Evolutionary conservation across 2,329 filamentous ascomycete genomes (phyloP).

Genomic region (Gliomastix tumulicola): DNA sequence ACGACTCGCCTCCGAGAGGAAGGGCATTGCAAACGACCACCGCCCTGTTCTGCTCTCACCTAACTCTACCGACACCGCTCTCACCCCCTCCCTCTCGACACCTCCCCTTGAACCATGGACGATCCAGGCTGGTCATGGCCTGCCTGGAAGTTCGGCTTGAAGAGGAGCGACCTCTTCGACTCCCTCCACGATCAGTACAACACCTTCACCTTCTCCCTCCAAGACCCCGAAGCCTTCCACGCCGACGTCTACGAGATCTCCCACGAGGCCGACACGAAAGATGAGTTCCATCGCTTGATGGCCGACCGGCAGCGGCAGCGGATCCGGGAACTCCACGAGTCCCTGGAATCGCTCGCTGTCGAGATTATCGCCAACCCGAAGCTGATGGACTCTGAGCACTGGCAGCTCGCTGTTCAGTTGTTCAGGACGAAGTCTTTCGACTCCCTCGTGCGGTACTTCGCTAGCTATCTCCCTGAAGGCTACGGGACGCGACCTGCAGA

Average conservation of each 20-base stretch:
- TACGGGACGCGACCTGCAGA: slow-evolving; percentile 33
- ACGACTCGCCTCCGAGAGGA: slow-evolving; percentile 8
- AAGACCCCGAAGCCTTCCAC: slow-evolving; percentile 54
- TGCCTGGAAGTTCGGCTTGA: slow-evolving; percentile 57
- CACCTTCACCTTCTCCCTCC: slow-evolving; percentile 46
- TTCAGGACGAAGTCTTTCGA: slow-evolving; percentile 53
- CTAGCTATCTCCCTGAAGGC: slow-evolving; percentile 48
- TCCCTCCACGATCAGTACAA: slow-evolving; percentile 55
- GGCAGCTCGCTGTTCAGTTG: slow-evolving; percentile 50
- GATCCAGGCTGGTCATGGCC: slow-evolving; percentile 48
- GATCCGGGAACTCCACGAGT: slow-evolving; percentile 46
- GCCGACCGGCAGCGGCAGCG: slow-evolving; percentile 46
- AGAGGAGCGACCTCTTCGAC: slow-evolving; percentile 49
- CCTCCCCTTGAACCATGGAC: slow-evolving; percentile 36
- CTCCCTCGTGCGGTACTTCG: slow-evolving; percentile 53
- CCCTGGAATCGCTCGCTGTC: slow-evolving; percentile 49
- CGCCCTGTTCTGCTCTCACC: slow-evolving; percentile 2
- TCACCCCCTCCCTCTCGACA: slow-evolving; percentile 1
- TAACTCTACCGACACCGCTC: slow-evolving; percentile 7
- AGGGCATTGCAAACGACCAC: too few relatives aligned
- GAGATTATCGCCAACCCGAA: slow-evolving; percentile 55
- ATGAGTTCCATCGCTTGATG: slow-evolving; percentile 48
- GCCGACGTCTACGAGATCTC: slow-evolving; percentile 55
- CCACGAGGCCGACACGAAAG: slow-evolving; percentile 36
- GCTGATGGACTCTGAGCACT: slow-evolving; percentile 51